These are phyloP conservation scores for Mycocentrospora acerina DNA, from an alignment of 2,329 filamentous ascomycete species.

Conservation along the genomic window DNA sequence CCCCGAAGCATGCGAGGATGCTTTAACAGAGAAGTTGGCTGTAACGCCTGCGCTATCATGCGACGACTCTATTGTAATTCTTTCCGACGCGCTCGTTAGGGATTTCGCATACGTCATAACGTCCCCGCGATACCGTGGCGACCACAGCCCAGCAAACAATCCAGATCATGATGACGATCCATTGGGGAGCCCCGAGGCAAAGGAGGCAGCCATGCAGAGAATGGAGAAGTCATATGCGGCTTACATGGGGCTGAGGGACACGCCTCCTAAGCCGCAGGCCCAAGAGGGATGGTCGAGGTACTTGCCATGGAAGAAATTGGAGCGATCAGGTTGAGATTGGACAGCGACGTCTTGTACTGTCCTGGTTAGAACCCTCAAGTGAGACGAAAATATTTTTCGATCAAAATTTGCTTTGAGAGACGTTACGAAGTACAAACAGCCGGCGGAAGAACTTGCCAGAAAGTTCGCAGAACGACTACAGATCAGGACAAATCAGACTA, in stretches of 20 bases:
- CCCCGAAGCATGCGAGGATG: too few relatives aligned
- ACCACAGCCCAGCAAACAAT: constrained; percentile 30
- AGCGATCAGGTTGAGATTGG: too few relatives aligned
- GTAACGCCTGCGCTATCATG: too few relatives aligned
- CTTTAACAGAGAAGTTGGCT: too few relatives aligned
- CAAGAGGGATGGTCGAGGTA: constrained; percentile 23
- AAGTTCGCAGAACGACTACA: too few relatives aligned
- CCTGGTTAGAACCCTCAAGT: too few relatives aligned
- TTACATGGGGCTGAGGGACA: constrained; percentile 17
- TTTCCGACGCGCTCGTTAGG: constrained; percentile 14
- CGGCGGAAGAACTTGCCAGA: too few relatives aligned
- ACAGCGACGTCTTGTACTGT: too few relatives aligned
- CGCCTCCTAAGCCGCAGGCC: constrained; percentile 12
- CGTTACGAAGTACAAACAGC: too few relatives aligned
- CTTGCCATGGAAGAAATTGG: constrained; percentile 7
- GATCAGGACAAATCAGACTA: too few relatives aligned
- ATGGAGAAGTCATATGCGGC: constrained; percentile 26
- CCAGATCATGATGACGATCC: constrained; percentile 27
- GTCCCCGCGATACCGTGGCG: constrained; percentile 25
- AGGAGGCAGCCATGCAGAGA: constrained; percentile 24
- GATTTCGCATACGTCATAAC: constrained; percentile 26
- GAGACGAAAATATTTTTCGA: too few relatives aligned
- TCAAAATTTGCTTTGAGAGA: too few relatives aligned
- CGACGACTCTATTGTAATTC: background rate
- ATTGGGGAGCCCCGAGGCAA: constrained; percentile 20